Conservation (phyloP, 2,329 filamentous ascomycete species). For the Cladosporium sp. region DNA sequence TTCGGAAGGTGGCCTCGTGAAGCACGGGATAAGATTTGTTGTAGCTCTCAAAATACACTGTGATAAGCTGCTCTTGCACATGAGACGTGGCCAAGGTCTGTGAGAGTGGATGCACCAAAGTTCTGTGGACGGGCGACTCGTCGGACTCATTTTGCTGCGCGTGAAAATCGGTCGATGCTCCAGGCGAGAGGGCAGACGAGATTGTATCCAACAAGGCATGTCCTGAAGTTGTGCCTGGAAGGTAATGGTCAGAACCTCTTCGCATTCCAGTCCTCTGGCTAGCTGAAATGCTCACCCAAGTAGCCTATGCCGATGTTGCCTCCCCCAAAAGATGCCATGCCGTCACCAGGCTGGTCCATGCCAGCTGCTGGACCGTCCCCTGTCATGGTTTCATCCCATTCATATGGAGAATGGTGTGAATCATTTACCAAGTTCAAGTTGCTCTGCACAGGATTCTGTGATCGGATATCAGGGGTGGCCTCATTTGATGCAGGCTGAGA, state of each 20-base stretch:
- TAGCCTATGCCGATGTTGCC: background rate
- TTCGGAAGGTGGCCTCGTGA: constrained; percentile 15
- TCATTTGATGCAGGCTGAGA: no score
- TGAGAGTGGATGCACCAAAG: constrained; percentile 17
- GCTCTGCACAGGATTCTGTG: no score
- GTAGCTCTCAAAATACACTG: constrained; percentile 18
- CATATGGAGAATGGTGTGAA: constrained; percentile 6
- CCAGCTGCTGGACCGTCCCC: background rate
- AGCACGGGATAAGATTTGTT: constrained; percentile 18
- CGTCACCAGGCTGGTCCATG: background rate
- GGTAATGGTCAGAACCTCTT: background rate
- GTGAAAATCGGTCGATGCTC: constrained; percentile 4
- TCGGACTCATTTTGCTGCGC: constrained; percentile 13
- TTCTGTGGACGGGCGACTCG: background rate
- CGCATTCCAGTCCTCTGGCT: no score
- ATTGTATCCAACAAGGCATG: constrained; percentile 15
- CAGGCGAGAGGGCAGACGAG: background rate
- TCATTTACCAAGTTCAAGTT: no score
- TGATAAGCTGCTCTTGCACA: constrained; percentile 14
- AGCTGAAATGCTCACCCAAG: background rate
- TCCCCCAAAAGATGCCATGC: constrained; percentile 6
- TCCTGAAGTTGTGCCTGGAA: constrained; percentile 9
- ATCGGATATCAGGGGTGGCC: no score
- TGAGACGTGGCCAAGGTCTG: constrained; percentile 14
- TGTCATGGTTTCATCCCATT: constrained; percentile 4